Evolutionary conservation across 805 yeast species (phyloP).

Genomic region (Peterozyma toletana): DNA sequence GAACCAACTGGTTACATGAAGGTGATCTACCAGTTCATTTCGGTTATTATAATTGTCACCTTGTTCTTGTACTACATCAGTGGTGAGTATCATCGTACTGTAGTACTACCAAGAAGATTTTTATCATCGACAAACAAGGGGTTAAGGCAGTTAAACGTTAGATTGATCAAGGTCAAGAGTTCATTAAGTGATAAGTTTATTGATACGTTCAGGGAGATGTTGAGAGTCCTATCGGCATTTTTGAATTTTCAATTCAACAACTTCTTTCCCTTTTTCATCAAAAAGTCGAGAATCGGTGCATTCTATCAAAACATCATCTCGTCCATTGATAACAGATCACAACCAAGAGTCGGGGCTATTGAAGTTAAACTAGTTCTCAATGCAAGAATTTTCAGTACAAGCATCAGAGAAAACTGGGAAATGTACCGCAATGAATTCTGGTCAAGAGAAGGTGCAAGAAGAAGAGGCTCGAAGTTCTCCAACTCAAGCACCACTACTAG

Average conservation of each 20-base stretch:
- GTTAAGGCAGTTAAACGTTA: slow-evolving; percentile 70
- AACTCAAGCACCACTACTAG: slow-evolving; percentile 6
- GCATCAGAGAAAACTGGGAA: slow-evolving; percentile 92
- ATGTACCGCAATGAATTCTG: slow-evolving; percentile 88
- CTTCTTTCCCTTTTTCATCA: slow-evolving; percentile 5
- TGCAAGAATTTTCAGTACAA: slow-evolving; percentile 76
- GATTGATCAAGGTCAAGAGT: slow-evolving; percentile 56
- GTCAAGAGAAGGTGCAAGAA: slow-evolving; percentile 72
- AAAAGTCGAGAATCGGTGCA: slow-evolving; percentile 1
- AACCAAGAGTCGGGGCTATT: slow-evolving; percentile 64
- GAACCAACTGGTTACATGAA: slow-evolving; percentile 24
- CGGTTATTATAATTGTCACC: slow-evolving; percentile 59
- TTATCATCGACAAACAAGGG: slow-evolving; percentile 85
- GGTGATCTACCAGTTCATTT: slow-evolving; percentile 42
- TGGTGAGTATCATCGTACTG: slow-evolving; percentile 85
- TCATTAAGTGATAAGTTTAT: slow-evolving; percentile 27
- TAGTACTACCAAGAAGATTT: slow-evolving; percentile 74
- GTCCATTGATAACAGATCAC: slow-evolving; percentile 29
- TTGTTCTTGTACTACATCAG: slow-evolving; percentile 72
- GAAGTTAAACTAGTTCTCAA: slow-evolving; percentile 77
- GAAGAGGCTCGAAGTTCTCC: slow-evolving; percentile 21
- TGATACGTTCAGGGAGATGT: slow-evolving; percentile 14
- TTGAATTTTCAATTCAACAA: not conserved
- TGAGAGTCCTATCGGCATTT: not conserved
- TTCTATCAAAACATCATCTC: slow-evolving; percentile 1